Conservation (phyloP, 2,329 filamentous ascomycete species). For the Chaetomium olivaceum region DNA sequence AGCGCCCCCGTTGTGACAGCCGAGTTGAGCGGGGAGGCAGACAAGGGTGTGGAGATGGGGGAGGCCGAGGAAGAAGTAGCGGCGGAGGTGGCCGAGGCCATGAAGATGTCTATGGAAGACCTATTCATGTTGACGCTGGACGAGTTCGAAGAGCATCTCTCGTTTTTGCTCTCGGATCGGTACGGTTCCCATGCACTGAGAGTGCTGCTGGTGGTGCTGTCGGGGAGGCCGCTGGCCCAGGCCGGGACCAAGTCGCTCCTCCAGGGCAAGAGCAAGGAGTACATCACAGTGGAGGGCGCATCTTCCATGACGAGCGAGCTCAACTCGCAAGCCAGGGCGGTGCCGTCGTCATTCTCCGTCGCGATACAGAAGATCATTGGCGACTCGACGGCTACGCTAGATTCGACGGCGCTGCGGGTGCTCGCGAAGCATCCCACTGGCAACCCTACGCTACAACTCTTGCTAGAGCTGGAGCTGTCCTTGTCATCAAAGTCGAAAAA, state of each 20-base stretch:
- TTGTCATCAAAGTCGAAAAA: slow-evolving; percentile 67
- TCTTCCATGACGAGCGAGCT: slow-evolving; percentile 52
- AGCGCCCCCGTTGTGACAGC: slow-evolving; percentile 76
- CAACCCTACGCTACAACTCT: slow-evolving; percentile 87
- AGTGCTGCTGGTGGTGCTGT: slow-evolving; percentile 80
- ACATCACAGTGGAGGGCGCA: slow-evolving; percentile 63
- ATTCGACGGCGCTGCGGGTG: slow-evolving; percentile 76
- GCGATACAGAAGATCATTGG: slow-evolving; percentile 80
- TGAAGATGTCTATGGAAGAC: slow-evolving; percentile 72
- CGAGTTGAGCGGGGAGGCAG: slow-evolving; percentile 58
- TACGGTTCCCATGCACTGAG: slow-evolving; percentile 92
- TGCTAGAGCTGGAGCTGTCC: slow-evolving; percentile 82
- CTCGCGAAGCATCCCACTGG: slow-evolving; percentile 87
- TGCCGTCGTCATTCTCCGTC: slow-evolving; percentile 76
- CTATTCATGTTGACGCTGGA: slow-evolving; percentile 81
- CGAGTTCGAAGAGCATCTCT: slow-evolving; percentile 83
- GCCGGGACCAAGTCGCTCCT: slow-evolving; percentile 70
- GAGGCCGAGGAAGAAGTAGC: slow-evolving; percentile 43
- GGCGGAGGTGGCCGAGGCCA: slow-evolving; percentile 43
- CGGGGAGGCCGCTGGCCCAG: slow-evolving; percentile 76
- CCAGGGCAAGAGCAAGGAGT: slow-evolving; percentile 91
- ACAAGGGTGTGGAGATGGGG: slow-evolving; percentile 47
- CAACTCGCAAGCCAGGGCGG: slow-evolving; percentile 51
- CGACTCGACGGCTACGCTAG: slow-evolving; percentile 72
- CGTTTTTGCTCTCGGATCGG: slow-evolving; percentile 78